Conservation (phyloP, 2,329 filamentous ascomycete genomes). For the Stagonosporopsis rhizophila region DNA sequence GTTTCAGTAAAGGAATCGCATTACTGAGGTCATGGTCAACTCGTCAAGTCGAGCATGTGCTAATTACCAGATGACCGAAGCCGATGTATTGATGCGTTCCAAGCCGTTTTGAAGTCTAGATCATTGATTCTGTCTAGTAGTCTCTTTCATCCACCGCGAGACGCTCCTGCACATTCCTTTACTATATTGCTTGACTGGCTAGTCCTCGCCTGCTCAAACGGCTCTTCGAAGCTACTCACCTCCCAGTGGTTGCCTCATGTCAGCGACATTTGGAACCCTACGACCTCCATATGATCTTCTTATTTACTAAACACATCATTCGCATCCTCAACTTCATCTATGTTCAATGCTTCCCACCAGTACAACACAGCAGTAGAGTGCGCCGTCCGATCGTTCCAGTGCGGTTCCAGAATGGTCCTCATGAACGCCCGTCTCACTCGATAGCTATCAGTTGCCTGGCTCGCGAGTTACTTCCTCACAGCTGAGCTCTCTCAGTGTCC, state of each 20-base stretch:
- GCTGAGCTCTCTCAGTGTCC: neutral
- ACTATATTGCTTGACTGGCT: too few species aligned
- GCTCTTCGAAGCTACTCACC: neutral
- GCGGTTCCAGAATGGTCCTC: neutral
- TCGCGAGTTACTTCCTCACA: neutral
- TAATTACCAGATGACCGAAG: neutral
- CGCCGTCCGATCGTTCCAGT: neutral
- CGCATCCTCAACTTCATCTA: neutral
- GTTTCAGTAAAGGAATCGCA: too few species aligned
- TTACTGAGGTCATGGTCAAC: too few species aligned
- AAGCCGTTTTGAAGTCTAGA: too few species aligned
- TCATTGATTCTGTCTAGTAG: too few species aligned
- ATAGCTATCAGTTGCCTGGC: too few species aligned
- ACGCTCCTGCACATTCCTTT: too few species aligned
- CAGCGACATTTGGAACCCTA: neutral
- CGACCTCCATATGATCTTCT: neutral
- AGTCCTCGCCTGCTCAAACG: neutral
- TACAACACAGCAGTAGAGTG: neutral
- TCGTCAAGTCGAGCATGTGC: neutral
- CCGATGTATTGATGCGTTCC: neutral
- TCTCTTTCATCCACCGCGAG: too few species aligned
- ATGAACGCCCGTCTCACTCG: too few species aligned
- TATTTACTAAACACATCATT: neutral
- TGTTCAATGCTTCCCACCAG: neutral
- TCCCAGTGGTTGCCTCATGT: neutral